Evolutionary conservation across 257 asterid genomes (phyloP).

Genomic region (Ligustrum vulgare): DNA sequence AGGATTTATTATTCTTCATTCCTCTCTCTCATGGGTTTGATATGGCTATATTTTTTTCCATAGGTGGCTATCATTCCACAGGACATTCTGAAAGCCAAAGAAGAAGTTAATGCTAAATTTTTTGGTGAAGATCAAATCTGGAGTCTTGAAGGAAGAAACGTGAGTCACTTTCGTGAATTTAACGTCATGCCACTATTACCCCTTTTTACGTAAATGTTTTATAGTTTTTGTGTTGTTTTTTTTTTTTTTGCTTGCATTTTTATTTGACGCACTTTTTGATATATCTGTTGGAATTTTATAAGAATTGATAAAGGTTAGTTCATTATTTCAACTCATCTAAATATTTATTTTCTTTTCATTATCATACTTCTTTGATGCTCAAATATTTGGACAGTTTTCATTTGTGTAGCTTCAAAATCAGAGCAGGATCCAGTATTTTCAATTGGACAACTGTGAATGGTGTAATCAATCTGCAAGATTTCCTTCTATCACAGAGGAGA

Average conservation of each 20-base stretch:
- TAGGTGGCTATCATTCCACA: conserved; percentile 45
- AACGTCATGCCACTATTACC: not conserved
- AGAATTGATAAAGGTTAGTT: not conserved
- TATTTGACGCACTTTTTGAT: not conserved
- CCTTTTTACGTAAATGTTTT: not conserved
- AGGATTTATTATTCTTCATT: not conserved
- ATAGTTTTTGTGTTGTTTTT: not conserved
- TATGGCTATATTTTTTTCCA: not conserved
- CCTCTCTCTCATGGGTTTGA: not conserved
- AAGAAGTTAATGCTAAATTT: conserved; percentile 57
- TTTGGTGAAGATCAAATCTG: conserved; percentile 53
- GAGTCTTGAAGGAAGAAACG: conserved; percentile 43
- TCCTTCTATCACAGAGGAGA: conserved; percentile 39
- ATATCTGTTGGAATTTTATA: not conserved
- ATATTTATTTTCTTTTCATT: not conserved
- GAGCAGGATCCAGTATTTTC: conserved; percentile 25
- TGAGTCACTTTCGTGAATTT: conserved; percentile 25
- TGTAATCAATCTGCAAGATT: conserved; percentile 43
- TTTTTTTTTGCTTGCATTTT: not conserved
- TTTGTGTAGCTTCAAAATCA: conserved; percentile 38
- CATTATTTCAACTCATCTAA: not conserved
- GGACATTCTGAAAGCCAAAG: conserved; percentile 45
- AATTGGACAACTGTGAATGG: conserved; percentile 59
- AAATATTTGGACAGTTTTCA: not conserved
- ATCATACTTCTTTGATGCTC: not conserved